Conservation (phyloP, 176 grass and related monocot genomes). For the Thinopyrum elongatum region DNA sequence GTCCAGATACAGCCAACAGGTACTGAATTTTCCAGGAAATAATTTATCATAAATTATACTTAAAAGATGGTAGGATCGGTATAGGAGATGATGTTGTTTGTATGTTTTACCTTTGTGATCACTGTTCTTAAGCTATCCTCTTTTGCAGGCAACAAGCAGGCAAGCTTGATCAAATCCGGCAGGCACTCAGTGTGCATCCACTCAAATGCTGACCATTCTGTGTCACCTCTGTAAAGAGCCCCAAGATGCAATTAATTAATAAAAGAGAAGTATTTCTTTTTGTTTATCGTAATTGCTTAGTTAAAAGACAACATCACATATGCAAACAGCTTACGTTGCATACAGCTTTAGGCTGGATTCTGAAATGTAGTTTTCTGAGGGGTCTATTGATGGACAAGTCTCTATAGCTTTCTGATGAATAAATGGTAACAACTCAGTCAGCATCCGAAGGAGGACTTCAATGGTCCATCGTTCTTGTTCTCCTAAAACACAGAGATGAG, state of each 20-base stretch:
- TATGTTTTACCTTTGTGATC: constrained; percentile 69
- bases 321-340: constrained; percentile 56
- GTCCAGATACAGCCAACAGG: constrained; percentile 74
- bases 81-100: constrained; percentile 17
- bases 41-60: constrained; percentile 34
- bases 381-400: constrained; percentile 49
- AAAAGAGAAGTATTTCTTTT: neutral
- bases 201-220: constrained; percentile 87
- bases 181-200: constrained; percentile 97
- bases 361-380: constrained; percentile 59
- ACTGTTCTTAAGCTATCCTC: constrained; percentile 86
- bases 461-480: constrained; percentile 95
- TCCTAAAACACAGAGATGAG: constrained; percentile 76
- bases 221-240: constrained; percentile 60
- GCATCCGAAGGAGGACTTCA: constrained; percentile 81
- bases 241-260: constrained; percentile 21
- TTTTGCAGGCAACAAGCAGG: constrained; percentile 76
- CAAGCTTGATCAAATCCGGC: constrained; percentile 86
- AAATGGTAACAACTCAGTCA: constrained; percentile 83
- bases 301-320: neutral
- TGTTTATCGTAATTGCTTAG: constrained; percentile 24
- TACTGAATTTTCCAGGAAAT: constrained; percentile 54
- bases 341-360: constrained; percentile 68
- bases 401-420: constrained; percentile 75
- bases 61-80: constrained; percentile 26